These are phyloP conservation scores for Tephrocybe sp. DNA, from an alignment of 768 basidiomycete species.

Conservation along the genomic window DNA sequence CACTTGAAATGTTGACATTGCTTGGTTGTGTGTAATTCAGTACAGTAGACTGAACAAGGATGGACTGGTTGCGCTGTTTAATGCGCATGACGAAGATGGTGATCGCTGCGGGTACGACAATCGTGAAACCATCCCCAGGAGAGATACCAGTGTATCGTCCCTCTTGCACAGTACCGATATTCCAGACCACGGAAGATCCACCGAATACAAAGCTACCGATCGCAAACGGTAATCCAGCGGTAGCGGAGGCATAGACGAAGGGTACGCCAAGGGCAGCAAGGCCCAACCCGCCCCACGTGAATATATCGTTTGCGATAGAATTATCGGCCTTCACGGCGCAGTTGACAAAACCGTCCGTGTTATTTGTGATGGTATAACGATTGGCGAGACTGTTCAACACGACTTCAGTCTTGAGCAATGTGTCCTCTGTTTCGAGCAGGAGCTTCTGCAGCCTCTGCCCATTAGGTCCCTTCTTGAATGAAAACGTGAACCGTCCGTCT, in stretches of 20 bases:
- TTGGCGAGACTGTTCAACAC: neutral
- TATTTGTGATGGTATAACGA: neutral
- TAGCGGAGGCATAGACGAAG: neutral
- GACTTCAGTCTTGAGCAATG: neutral
- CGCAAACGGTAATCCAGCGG: neutral
- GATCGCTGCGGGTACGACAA: no score
- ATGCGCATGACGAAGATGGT: no score
- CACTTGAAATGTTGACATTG: neutral
- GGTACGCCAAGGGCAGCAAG: neutral
- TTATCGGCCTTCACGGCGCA: neutral
- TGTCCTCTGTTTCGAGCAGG: neutral
- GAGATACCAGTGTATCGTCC: neutral
- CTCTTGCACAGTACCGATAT: neutral
- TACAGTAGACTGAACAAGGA: neutral
- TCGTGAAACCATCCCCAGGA: no score
- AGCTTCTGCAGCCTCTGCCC: neutral
- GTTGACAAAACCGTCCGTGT: neutral
- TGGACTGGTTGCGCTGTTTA: no score
- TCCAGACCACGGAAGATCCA: neutral
- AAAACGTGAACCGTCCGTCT: neutral
- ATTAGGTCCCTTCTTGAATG: neutral
- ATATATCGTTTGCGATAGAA: neutral
- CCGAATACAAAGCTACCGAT: neutral
- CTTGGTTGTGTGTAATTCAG: neutral
- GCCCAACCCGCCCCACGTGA: neutral